These are phyloP conservation scores for Xylaria longipes DNA, from an alignment of 495 filamentous ascomycete genomes.

Conservation along the genomic window DNA sequence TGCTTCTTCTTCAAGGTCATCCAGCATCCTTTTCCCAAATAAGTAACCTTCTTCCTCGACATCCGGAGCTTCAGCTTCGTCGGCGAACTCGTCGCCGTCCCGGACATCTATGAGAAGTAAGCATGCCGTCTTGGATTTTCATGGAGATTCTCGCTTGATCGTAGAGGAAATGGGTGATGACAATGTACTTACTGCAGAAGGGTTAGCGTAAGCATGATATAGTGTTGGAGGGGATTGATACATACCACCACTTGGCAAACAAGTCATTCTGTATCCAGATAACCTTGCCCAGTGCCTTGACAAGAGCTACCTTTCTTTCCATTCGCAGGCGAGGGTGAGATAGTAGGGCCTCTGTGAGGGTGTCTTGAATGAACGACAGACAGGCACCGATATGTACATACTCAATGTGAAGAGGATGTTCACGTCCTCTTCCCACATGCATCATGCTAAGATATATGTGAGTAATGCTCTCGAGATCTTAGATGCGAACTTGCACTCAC, in stretches of 20 bases:
- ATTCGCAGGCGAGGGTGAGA: conserved; percentile 69
- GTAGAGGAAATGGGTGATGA: background rate
- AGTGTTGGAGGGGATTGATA: background rate
- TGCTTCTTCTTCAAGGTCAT: conserved; percentile 39
- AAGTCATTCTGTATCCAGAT: conserved; percentile 82
- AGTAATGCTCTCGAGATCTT: background rate
- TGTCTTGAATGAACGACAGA: conserved; percentile 73
- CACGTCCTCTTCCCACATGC: conserved; percentile 69
- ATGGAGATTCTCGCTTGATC: background rate
- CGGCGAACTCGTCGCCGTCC: conserved; percentile 73
- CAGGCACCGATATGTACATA: conserved; percentile 75
- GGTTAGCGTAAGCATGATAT: conserved; percentile 5
- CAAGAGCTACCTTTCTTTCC: conserved; percentile 68
- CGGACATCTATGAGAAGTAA: conserved; percentile 52
- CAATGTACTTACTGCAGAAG: conserved; percentile 21
- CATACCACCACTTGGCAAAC: conserved; percentile 69
- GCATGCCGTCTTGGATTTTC: background rate
- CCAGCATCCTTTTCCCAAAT: conserved; percentile 51
- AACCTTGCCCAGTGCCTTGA: conserved; percentile 66
- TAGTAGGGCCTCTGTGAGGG: conserved; percentile 75
- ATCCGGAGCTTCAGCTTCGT: conserved; percentile 62
- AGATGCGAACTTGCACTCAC: conserved; percentile 33
- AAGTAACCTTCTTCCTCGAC: conserved; percentile 68
- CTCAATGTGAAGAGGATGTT: conserved; percentile 73
- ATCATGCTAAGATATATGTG: conserved; percentile 57